Conservation (phyloP, 352 stramenopile species). For the Pythium angustatum region DNA sequence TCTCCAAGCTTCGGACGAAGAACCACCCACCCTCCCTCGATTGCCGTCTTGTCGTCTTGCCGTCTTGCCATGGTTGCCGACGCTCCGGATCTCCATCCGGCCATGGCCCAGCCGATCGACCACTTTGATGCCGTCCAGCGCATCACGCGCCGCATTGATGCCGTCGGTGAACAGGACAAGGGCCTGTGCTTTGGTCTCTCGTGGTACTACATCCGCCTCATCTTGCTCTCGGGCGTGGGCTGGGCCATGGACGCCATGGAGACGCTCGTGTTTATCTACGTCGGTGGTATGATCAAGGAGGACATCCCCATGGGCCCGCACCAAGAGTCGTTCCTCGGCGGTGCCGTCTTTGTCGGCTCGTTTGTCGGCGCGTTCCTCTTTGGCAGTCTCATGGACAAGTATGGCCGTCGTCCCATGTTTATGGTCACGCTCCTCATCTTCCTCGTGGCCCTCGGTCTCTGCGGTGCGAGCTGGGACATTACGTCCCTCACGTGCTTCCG, state of each 20-base stretch:
- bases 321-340: constrained; percentile 46
- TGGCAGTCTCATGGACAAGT: constrained; percentile 61
- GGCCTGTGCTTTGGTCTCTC: constrained; percentile 59
- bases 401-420: constrained; percentile 63
- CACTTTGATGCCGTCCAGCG: constrained; percentile 55
- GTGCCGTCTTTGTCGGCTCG: constrained; percentile 61
- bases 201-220: constrained; percentile 70
- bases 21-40: too few species aligned
- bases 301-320: constrained; percentile 46
- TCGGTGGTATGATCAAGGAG: constrained; percentile 35
- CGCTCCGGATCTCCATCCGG: background rate
- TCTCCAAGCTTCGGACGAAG: background rate
- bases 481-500: constrained; percentile 54
- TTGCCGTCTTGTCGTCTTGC: too few species aligned
- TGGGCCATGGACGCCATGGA: constrained; percentile 83
- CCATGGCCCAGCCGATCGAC: constrained; percentile 21
- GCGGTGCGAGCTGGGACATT: constrained; percentile 50
- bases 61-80: background rate
- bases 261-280: constrained; percentile 73
- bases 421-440: constrained; percentile 71
- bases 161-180: constrained; percentile 52
- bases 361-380: constrained; percentile 65
- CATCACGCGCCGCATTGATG: constrained; percentile 69
- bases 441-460: constrained; percentile 49
- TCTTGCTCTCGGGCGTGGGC: constrained; percentile 60